Conservation (phyloP, 768 basidiomycete species). For the Trametes maxima region DNA sequence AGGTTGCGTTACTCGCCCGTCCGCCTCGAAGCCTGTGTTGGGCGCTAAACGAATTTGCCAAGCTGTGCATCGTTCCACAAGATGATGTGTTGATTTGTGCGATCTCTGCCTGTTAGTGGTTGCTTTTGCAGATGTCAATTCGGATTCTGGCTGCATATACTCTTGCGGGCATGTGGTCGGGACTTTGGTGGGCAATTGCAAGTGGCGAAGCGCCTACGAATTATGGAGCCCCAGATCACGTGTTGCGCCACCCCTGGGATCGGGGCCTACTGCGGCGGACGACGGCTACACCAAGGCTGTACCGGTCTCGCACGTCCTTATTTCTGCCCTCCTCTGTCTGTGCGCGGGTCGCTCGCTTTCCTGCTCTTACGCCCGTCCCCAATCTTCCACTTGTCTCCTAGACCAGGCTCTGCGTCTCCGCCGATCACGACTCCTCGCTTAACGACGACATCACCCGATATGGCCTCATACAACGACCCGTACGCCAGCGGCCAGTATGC, state of each 20-base stretch:
- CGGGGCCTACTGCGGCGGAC: constrained; percentile 14
- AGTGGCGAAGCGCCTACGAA: too few relatives aligned
- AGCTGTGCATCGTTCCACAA: too few relatives aligned
- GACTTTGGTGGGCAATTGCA: too few relatives aligned
- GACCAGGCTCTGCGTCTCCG: not conserved
- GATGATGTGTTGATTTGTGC: too few relatives aligned
- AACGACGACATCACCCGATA: constrained; percentile 5
- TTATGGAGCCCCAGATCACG: not conserved
- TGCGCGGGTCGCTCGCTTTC: constrained; percentile 25
- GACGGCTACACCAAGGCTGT: constrained; percentile 23
- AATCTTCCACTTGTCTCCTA: not conserved
- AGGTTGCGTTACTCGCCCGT: not conserved
- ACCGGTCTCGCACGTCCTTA: constrained; percentile 9
- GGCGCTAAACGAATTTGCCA: too few relatives aligned
- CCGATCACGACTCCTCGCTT: not conserved
- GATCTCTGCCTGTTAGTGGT: too few relatives aligned
- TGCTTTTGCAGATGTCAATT: too few relatives aligned
- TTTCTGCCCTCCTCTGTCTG: constrained; percentile 1
- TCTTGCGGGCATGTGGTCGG: too few relatives aligned
- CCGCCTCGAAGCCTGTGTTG: too few relatives aligned
- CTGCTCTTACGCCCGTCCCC: not conserved
- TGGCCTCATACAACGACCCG: constrained; percentile 56
- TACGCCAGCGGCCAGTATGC: constrained; percentile 36
- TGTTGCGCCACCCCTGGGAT: constrained; percentile 2
- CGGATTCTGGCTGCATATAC: too few relatives aligned